Evolutionary conservation across 129 eudicot species (phyloP).

Genomic region (Pulicaria dysenterica): DNA sequence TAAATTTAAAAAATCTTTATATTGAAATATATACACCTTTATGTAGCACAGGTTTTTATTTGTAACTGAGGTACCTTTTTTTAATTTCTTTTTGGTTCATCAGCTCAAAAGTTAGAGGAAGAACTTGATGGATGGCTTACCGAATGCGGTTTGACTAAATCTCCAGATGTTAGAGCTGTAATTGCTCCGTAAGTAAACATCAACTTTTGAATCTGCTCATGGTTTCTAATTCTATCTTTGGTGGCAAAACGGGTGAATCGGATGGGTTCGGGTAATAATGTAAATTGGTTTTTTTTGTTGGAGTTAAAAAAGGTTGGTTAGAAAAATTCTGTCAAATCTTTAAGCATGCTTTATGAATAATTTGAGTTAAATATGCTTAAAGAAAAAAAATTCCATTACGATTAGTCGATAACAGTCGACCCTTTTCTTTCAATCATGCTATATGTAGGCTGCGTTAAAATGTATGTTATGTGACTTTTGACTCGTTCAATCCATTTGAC

Average conservation of each 20-base stretch:
- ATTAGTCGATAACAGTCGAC: neutral
- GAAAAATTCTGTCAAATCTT: neutral
- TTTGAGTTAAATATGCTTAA: neutral
- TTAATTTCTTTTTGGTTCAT: neutral
- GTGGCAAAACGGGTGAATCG: neutral
- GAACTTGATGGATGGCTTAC: slow-evolving; percentile 95
- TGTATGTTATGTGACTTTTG: neutral
- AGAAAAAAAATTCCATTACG: neutral
- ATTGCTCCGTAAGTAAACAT: slow-evolving; percentile 87
- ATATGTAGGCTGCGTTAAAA: neutral
- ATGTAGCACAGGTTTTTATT: neutral
- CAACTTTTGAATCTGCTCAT: neutral
- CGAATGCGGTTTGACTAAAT: slow-evolving; percentile 63
- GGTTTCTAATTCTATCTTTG: neutral
- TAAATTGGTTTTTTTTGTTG: neutral
- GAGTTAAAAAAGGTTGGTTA: neutral
- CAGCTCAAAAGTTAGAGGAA: slow-evolving; percentile 72
- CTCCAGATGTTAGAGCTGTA: slow-evolving; percentile 93
- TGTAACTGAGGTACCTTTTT: neutral
- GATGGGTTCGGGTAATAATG: neutral
- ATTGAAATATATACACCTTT: neutral
- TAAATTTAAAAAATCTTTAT: neutral
- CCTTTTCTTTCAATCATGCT: neutral
- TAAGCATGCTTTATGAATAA: neutral
- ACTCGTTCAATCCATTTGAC: neutral